Conservation (phyloP, 1,284 basidiomycete genomes). For the Singerocomus inundabilis region DNA sequence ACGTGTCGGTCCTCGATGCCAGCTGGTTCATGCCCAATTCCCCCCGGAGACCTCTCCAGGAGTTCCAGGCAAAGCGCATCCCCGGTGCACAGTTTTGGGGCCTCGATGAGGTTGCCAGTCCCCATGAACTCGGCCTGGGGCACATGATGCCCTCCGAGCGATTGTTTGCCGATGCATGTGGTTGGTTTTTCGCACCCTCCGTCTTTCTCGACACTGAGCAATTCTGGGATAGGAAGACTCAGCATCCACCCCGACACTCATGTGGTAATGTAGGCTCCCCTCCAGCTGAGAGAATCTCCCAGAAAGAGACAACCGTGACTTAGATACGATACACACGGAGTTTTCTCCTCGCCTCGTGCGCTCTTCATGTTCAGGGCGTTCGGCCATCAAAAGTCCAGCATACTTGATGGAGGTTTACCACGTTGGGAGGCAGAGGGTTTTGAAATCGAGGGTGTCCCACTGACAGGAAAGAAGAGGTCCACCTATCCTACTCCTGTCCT, state of each 20-base stretch:
- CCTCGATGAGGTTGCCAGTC: slow-evolving; percentile 74
- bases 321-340: slow-evolving; percentile 83
- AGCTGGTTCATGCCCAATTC: slow-evolving; percentile 90
- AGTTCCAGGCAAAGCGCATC: slow-evolving; percentile 69
- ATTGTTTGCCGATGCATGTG: slow-evolving; percentile 78
- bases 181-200: slow-evolving; percentile 44
- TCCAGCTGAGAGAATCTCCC: slow-evolving; percentile 2
- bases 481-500: slow-evolving; percentile 57
- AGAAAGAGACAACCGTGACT: slow-evolving; percentile 11
- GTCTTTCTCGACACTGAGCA: slow-evolving; percentile 8
- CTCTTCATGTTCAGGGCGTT: slow-evolving; percentile 92
- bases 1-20: slow-evolving; percentile 65
- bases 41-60: slow-evolving; percentile 60
- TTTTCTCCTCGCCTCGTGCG: slow-evolving; percentile 89
- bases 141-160: slow-evolving; percentile 89
- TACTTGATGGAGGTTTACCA: slow-evolving; percentile 88
- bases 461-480: slow-evolving; percentile 28
- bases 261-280: slow-evolving; percentile 68
- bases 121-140: slow-evolving; percentile 73
- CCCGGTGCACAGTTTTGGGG: slow-evolving; percentile 79
- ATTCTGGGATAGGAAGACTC: slow-evolving; percentile 51
- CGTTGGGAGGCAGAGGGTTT: slow-evolving; percentile 76
- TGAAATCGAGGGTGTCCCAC: slow-evolving; percentile 54
- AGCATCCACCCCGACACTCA: slow-evolving; percentile 77
- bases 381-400: slow-evolving; percentile 80